Evolutionary conservation across 2,329 filamentous ascomycete species (phyloP).

Genomic region (Epichloe elymi): DNA sequence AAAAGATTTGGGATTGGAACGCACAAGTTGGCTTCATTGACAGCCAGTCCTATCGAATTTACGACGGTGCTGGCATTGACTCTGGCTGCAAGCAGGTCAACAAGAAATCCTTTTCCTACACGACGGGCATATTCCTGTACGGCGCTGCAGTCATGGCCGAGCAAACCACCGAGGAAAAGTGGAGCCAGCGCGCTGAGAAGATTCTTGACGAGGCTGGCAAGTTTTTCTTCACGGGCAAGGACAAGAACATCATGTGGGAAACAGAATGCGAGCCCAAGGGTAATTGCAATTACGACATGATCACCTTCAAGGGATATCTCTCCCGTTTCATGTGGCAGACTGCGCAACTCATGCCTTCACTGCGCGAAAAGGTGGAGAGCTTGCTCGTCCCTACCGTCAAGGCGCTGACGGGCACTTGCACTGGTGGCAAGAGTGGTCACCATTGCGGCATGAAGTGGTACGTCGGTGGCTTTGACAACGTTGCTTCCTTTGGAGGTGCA

Average conservation of each 20-base stretch:
- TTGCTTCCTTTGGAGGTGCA: slow-evolving; percentile 45
- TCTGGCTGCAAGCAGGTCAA: slow-evolving; percentile 41
- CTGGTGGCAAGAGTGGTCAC: slow-evolving; percentile 36
- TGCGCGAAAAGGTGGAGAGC: slow-evolving; percentile 31
- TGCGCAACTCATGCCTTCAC: slow-evolving; percentile 41
- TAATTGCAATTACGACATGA: slow-evolving; percentile 50
- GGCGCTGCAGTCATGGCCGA: slow-evolving; percentile 53
- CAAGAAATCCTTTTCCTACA: slow-evolving; percentile 50
- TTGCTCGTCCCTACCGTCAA: slow-evolving; percentile 38
- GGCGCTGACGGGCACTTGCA: slow-evolving; percentile 44
- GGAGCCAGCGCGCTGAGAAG: slow-evolving; percentile 38
- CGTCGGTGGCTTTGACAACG: slow-evolving; percentile 39
- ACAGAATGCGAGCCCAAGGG: slow-evolving; percentile 47
- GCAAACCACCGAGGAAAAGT: slow-evolving; percentile 37
- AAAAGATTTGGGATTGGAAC: slow-evolving; percentile 55
- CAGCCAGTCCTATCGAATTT: slow-evolving; percentile 35
- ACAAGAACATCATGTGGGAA: slow-evolving; percentile 51
- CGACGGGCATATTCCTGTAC: slow-evolving; percentile 51
- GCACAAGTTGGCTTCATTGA: slow-evolving; percentile 43
- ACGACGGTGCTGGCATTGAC: slow-evolving; percentile 45
- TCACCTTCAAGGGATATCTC: slow-evolving; percentile 55
- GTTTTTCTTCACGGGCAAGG: slow-evolving; percentile 42
- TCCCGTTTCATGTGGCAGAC: slow-evolving; percentile 51
- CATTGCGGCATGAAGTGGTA: slow-evolving; percentile 54
- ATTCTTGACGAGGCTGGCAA: slow-evolving; percentile 38